These are phyloP conservation scores for Dillenia turbinata DNA, from an alignment of 164 flowering plant genomes.

Conservation along the genomic window DNA sequence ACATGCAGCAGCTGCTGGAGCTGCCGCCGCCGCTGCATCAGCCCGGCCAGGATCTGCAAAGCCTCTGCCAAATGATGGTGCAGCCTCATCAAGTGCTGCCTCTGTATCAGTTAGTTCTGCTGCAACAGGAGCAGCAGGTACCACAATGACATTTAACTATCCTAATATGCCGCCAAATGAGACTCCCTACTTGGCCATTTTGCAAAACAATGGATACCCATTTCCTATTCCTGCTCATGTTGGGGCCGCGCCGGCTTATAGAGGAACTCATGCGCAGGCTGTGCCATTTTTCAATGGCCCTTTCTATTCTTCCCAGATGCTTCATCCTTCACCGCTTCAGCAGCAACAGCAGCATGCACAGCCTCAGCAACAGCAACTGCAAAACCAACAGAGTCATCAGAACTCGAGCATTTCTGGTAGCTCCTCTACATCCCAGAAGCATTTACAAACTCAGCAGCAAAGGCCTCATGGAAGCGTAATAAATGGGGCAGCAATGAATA, in stretches of 20 bases:
- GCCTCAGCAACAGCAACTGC: conserved; percentile 33
- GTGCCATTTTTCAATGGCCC: conserved; percentile 78
- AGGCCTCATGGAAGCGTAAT: conserved; percentile 37
- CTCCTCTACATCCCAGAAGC: conserved; percentile 83
- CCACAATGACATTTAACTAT: conserved; percentile 75
- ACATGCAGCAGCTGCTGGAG: conserved; percentile 46
- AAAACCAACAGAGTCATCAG: conserved; percentile 50
- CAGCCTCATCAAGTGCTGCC: conserved; percentile 30
- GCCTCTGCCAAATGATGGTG: conserved; percentile 27
- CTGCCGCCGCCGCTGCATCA: conserved; percentile 36
- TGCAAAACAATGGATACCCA: conserved; percentile 73
- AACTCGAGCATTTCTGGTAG: conserved; percentile 63
- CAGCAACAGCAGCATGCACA: conserved; percentile 49
- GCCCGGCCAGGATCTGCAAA: conserved; percentile 45
- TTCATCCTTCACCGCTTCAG: conserved; percentile 82
- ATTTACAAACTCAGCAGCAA: conserved; percentile 60
- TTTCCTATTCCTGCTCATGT: conserved; percentile 76
- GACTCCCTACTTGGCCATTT: conserved; percentile 77
- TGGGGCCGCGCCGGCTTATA: conserved; percentile 65
- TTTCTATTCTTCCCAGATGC: conserved; percentile 84
- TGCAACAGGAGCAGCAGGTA: conserved; percentile 25
- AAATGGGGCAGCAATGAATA: conserved; percentile 36
- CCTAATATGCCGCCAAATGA: conserved; percentile 69
- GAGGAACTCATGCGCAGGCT: conserved; percentile 66
- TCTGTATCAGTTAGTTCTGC: conserved; percentile 24